Evolutionary conservation across 306 rosid genomes (phyloP).

Genomic region (Dalbergia cultrata): DNA sequence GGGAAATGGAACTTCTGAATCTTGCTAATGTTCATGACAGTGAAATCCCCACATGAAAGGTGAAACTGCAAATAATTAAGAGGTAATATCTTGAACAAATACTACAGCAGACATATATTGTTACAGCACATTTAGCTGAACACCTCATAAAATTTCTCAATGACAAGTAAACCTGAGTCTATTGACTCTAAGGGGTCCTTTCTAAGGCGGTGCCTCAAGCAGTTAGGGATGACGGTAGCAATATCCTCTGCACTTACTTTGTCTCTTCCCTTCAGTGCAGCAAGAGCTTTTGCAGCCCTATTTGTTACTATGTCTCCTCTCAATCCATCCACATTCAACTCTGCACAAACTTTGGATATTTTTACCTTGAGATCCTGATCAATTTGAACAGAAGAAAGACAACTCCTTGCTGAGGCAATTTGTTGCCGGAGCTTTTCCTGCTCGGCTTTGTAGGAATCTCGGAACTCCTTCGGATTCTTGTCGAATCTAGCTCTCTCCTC

Average conservation of each 20-base stretch:
- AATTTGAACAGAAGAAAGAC: constrained; percentile 73
- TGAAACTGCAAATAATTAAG: constrained; percentile 33
- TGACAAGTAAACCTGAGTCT: constrained; percentile 92
- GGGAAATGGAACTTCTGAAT: constrained; percentile 41
- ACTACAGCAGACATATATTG: constrained; percentile 34
- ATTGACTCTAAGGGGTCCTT: constrained; percentile 96
- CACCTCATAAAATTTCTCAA: constrained; percentile 86
- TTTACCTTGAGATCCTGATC: constrained; percentile 85
- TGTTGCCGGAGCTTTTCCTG: constrained; percentile 82
- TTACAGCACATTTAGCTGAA: constrained; percentile 64
- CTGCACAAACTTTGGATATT: constrained; percentile 87
- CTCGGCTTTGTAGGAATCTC: constrained; percentile 68
- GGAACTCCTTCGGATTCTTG: constrained; percentile 77
- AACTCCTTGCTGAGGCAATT: constrained; percentile 73
- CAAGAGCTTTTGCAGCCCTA: constrained; percentile 92
- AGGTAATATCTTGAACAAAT: constrained; percentile 46
- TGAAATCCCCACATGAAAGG: constrained; percentile 37
- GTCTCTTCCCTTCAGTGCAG: constrained; percentile 85
- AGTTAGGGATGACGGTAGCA: constrained; percentile 94
- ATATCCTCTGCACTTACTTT: constrained; percentile 79
- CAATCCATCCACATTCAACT: constrained; percentile 92
- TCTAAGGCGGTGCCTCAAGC: constrained; percentile 95
- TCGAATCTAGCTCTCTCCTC: constrained; percentile 93
- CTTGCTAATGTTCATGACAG: constrained; percentile 38
- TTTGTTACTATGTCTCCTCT: constrained; percentile 95